Percentiles rank a stretch among this genome's conserved stretches.
Evolutionary conservation across 2,329 filamentous ascomycete genomes (phyloP).

Genomic region (Dendrostoma leiphaemia): DNA sequence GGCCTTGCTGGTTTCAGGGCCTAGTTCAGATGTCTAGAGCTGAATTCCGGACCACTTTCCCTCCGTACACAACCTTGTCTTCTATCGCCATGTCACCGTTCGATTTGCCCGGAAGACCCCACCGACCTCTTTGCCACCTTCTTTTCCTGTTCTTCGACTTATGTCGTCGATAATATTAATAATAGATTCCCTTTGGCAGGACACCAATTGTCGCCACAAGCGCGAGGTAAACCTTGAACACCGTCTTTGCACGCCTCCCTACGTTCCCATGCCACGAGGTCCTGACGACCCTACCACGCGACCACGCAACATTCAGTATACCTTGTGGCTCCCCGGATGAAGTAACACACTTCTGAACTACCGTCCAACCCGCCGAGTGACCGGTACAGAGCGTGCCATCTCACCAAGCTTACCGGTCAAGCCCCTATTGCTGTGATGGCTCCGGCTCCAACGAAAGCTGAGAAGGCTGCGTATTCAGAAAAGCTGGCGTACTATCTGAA

Average conservation of each 20-base stretch:
- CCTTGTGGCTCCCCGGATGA: no score
- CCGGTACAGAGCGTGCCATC: not conserved
- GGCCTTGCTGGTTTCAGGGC: not conserved
- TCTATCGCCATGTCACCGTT: not conserved
- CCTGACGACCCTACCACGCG: not conserved
- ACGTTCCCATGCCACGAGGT: not conserved
- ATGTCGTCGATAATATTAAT: not conserved
- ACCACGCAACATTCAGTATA: no score
- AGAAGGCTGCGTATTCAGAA: conserved; percentile 18
- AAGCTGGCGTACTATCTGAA: conserved; percentile 49
- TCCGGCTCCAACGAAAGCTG: conserved; percentile 6
- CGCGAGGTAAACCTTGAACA: not conserved
- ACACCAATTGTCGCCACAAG: not conserved
- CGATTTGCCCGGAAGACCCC: not conserved
- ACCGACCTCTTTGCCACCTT: not conserved
- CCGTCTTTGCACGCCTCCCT: not conserved
- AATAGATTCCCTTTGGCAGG: not conserved
- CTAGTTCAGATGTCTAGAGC: not conserved
- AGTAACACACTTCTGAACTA: not conserved
- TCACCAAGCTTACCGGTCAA: not conserved
- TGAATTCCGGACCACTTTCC: not conserved
- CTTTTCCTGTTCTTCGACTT: not conserved
- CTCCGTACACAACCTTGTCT: not conserved
- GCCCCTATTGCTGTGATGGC: conserved; percentile 6
- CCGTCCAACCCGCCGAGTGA: not conserved